Base-by-base conservation (phyloP, 2,329 filamentous ascomycete species). In the Neofusicoccum ribis region DNA sequence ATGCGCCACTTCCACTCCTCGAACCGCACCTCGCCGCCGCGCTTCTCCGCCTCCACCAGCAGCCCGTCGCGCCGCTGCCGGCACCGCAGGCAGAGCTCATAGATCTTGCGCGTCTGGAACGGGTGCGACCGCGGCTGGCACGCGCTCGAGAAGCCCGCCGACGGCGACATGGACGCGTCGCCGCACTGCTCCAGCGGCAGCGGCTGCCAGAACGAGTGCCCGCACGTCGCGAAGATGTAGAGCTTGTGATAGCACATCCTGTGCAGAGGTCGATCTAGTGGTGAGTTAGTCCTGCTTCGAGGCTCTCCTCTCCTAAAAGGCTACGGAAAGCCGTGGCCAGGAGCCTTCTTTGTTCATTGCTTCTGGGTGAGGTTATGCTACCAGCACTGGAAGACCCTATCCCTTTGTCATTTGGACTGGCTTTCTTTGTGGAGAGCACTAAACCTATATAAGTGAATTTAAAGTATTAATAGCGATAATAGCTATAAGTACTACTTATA, bases 201-300 rank as follows among this genome's bases (percentile, higher is more conserved):
- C 0, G 70, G 66, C 41, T 75, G 73, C 64, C 74, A 74, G 12
- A 70, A 70, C 15, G 76, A 75, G 69, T 82, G 80, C 20, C 80
- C 79, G 71, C 80, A 82, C 37, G 72, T 74, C 7, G 74, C 66
- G 70, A 79, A 81, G 65, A 81, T 77, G 70, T 73, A 76, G 37
- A 79, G 73, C 44, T 72, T 75, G 69, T 81, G 78, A 68, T 77
- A 79, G 71, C 80, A 81, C 79, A 82, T 82, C 23, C 1, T 23
- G 23, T 23, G 23, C 23, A 23, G 23, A 1, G 23, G 23, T 23
- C 23, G 23, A 23, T 23, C 23, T 23, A 23, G 23, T 23, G 23
- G 23, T 23, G 3, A 23, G 23, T 23, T 23, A 1, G 23, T 3
- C 23, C 23, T 23, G 23, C 23, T 23, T 23, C 23, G 23, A 23